A percentile compares a stretch with the other conserved stretches of the same genome.
These are phyloP conservation scores for Ambrosia hybrid DNA, from an alignment of 140 eudicot species.

Conservation along the genomic window DNA sequence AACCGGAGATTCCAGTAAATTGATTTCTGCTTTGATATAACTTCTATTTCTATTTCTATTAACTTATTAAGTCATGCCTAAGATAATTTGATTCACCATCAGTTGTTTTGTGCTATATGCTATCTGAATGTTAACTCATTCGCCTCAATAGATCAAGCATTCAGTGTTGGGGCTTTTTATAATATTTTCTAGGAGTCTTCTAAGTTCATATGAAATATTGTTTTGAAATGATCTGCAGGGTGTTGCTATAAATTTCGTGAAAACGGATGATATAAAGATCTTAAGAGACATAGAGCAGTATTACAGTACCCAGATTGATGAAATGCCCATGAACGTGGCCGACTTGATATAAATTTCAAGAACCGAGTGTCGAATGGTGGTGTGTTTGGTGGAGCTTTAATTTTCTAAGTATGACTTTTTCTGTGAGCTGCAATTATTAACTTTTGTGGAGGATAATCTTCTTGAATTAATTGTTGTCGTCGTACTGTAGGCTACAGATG, in stretches of 20 bases:
- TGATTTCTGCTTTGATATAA: background rate
- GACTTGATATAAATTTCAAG: constrained; percentile 57
- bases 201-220: background rate
- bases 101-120: background rate
- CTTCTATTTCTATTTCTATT: no score
- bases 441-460: constrained; percentile 27
- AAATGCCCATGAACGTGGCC: constrained; percentile 96
- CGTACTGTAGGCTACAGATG: constrained; percentile 17
- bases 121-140: background rate
- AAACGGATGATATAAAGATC: constrained; percentile 84
- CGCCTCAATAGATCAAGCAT: background rate
- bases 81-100: background rate
- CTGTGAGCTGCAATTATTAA: constrained; percentile 23
- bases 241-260: constrained; percentile 96
- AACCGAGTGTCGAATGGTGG: constrained; percentile 1
- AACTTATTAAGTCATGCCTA: background rate
- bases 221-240: constrained; percentile 54
- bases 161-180: background rate
- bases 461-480: constrained; percentile 14
- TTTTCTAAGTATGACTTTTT: constrained; percentile 20
- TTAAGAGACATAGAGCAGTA: constrained; percentile 93
- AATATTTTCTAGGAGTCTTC: background rate
- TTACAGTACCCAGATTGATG: constrained; percentile 97
- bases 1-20: background rate
- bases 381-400: constrained; percentile 12